Conservation (phyloP, 2,329 filamentous ascomycete species). For the Ophiostoma fasciatum region DNA sequence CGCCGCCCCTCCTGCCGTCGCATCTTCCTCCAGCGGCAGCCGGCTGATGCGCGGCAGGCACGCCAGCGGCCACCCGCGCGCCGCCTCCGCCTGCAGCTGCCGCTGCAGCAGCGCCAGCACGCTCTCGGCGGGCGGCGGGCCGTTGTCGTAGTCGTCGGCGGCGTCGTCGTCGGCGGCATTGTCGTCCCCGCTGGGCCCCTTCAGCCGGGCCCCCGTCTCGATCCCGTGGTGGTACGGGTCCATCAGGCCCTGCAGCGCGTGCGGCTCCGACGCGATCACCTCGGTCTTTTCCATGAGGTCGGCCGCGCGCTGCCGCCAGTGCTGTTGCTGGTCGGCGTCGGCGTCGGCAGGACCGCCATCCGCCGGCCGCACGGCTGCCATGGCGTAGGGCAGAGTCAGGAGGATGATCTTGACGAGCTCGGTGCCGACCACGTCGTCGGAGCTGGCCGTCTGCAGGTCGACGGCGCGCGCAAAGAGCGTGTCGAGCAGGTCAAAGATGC, state of each 20-base stretch:
- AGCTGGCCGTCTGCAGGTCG: conserved; percentile 81
- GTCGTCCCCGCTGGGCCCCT: not conserved
- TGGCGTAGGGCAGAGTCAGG: conserved; percentile 80
- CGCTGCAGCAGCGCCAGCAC: conserved; percentile 70
- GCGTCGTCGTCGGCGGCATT: conserved; percentile 1
- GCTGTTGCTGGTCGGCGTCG: conserved; percentile 14
- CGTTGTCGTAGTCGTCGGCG: conserved; percentile 42
- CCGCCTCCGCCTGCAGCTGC: conserved; percentile 67
- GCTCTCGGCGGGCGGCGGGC: conserved; percentile 48
- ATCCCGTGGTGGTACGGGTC: conserved; percentile 55
- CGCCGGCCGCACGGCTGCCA: conserved; percentile 53
- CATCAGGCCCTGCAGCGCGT: conserved; percentile 70
- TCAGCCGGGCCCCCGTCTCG: not conserved
- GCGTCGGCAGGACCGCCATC: not conserved
- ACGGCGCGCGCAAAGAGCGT: conserved; percentile 87
- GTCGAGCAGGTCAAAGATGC: conserved; percentile 70
- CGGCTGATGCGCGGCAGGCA: conserved; percentile 55
- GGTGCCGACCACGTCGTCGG: conserved; percentile 73
- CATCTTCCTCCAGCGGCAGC: conserved; percentile 44
- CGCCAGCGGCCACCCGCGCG: conserved; percentile 57
- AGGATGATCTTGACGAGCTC: conserved; percentile 96
- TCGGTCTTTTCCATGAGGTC: conserved; percentile 86
- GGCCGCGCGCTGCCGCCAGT: conserved; percentile 57
- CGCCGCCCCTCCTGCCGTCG: no score
- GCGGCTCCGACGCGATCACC: conserved; percentile 79